phyloP scores from a whole-genome alignment of 257 asterid species.

The Ligustrum vulgare region DNA sequence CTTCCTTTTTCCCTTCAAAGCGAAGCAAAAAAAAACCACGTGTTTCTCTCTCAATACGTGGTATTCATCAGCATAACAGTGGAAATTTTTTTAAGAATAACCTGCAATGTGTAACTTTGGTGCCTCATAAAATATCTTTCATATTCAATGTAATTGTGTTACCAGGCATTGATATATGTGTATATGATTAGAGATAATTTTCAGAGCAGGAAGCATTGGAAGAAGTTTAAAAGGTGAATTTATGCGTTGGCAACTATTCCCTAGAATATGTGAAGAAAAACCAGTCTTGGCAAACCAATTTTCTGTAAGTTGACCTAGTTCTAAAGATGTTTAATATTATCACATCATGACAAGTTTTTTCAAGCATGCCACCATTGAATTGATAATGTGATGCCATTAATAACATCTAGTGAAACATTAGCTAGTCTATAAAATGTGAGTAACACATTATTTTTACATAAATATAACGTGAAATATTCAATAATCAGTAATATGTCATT shows the following conservation, averaged over 20 bases:
- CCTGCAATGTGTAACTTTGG: neutral
- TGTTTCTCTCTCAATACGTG: neutral
- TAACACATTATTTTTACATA: slow-evolving; percentile 8
- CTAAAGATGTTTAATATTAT: neutral
- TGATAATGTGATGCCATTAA: neutral
- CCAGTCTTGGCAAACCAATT: slow-evolving; percentile 89
- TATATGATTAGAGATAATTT: slow-evolving; percentile 28
- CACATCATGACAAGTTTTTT: slow-evolving; percentile 8
- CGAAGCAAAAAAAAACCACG: neutral
- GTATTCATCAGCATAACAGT: neutral
- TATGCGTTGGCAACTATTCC: slow-evolving; percentile 90
- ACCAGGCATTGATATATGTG: slow-evolving; percentile 11
- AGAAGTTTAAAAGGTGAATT: slow-evolving; percentile 95
- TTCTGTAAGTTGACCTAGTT: slow-evolving; percentile 66
- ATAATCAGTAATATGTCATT: slow-evolving; percentile 1
- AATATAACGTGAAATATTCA: slow-evolving; percentile 11
- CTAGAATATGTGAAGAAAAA: slow-evolving; percentile 83
- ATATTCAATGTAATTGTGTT: neutral
- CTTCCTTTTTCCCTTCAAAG: neutral
- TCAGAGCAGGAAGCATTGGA: slow-evolving; percentile 98
- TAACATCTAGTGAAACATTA: neutral
- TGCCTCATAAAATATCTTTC: neutral
- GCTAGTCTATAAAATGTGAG: neutral
- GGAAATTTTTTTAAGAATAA: neutral
- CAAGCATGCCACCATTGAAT: neutral